A percentile compares a stretch with the other conserved stretches of the same genome.
These are phyloP conservation scores for Cyclotella distinguenda DNA, from an alignment of 108 stramenopile genomes.

Conservation along the genomic window DNA sequence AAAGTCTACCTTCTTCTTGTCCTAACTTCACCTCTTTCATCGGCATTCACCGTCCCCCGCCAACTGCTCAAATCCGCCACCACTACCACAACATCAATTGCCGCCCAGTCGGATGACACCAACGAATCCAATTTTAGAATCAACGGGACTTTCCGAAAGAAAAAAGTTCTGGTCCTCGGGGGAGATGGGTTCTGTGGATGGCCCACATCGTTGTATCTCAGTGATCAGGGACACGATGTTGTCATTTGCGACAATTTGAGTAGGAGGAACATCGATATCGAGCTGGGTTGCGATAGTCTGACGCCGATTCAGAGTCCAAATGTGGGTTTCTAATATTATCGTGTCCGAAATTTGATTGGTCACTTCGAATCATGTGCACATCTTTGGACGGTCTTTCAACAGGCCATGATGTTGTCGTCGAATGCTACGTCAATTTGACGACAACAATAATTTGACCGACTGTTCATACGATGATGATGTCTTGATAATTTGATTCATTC, in stretches of 20 bases:
- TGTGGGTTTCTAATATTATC: slow-evolving; percentile 47
- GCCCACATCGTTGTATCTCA: slow-evolving; percentile 92
- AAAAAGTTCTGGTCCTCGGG: slow-evolving; percentile 89
- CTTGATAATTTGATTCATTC: not conserved
- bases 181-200: slow-evolving; percentile 99
- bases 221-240: slow-evolving; percentile 89
- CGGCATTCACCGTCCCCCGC: slow-evolving; percentile 30
- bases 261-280: slow-evolving; percentile 91
- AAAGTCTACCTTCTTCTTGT: slow-evolving; percentile 39
- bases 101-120: slow-evolving; percentile 4
- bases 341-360: too few species aligned
- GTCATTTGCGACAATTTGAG: slow-evolving; percentile 94
- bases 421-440: too few species aligned
- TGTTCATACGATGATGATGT: slow-evolving; percentile 3
- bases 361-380: too few species aligned
- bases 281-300: slow-evolving; percentile 93
- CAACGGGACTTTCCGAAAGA: slow-evolving; percentile 31
- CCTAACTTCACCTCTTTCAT: slow-evolving; percentile 22
- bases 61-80: not conserved
- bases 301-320: slow-evolving; percentile 89
- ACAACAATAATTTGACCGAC: too few species aligned
- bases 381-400: too few species aligned
- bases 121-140: too few species aligned
- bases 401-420: too few species aligned
- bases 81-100: slow-evolving; percentile 6